Base-by-base conservation (phyloP, 768 basidiomycete genomes). In the Candolleomyces efflorescens region DNA sequence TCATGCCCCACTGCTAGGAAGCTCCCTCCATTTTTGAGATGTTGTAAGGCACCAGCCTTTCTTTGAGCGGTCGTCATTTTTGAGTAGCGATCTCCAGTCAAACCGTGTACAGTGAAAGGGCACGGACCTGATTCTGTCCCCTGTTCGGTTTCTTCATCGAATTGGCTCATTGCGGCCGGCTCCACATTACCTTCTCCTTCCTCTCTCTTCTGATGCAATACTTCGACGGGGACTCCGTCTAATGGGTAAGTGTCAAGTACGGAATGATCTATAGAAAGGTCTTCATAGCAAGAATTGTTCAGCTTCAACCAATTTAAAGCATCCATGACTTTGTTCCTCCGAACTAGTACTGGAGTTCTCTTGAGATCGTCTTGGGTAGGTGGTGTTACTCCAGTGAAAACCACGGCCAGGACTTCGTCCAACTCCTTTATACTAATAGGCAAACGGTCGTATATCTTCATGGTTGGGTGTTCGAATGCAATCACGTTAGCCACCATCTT, bases 21-120 rank as follows among this genome's bases (percentile, higher is more conserved):
- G 44, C 63, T 64, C 1, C 68, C 67, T 7, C 61, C 59, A 36
- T 59, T 55, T 22, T 65, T 63, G 10, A 74, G 61, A 56, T 74
- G 67, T 45, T 64, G 39, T 3, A 70, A 11, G 0, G 71, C 72
- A n/a, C 55, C 55, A 4, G 60, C 63, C 32, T 67, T 68, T 0
- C 67, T 43, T 15, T 53, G 55, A 11, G 62, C 56, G 2, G 64
- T 45, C 0, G 62, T 46, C 54, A 69, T 65, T 6, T 62, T 60
- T 23, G 59, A 43, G 23, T 69, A 51, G 9, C 64, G 43, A 15
- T 67, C 63, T 2, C 65, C 73, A 18, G 67, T 69, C 0, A 78
- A 20, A 11, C 72, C 71, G 66, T 76, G 73, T 5, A 78, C 74
- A 9, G 67, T 62, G 59, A 77, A 75, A 0, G 73, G 60, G 62